Evolutionary conservation across 192 early-diverging fungal species (phyloP), one percentile per base, ranked within the genome.

Genomic region (Coemansia interrupta): DNA sequence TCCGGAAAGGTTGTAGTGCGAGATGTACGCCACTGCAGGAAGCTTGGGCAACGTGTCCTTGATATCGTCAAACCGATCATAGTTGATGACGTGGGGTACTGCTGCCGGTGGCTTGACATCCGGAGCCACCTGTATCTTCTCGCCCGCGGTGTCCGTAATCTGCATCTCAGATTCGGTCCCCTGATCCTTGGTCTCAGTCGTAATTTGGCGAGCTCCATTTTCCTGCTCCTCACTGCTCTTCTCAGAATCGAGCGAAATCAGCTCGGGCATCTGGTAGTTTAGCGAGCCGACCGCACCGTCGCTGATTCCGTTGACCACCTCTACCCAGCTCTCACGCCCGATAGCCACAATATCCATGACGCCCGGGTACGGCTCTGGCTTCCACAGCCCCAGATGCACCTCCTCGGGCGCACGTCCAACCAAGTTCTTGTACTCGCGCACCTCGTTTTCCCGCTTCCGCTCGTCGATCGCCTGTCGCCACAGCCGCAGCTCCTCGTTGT

Each of bases 301-400:
- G 60, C 54, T 80, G 47, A 80, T 47, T 12, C 77, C 77, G 40
- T 73, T 80, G 43, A 80, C 24, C 5, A 49, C 72, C 57, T 80
- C 77, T 7, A 67, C 64, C 70, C 70, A 80, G 41, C 66, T 61
- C 63, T 80, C 70, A 12, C 77, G 66, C 15, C 77, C 77, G 40
- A 80, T 53, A 6, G 71, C 71, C 56, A 80, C 71, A 1, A 73
- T 41, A 45, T 80, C 77, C 77, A 80, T 73, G 20, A 62, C 48
- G 4, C 69, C 69, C 20, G 75, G 69, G 26, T 78, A 78, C 20
- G 51, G 56, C 56, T 71, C 60, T 4, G 69, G 61, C 65, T 72
- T 78, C 75, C 75, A 78, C 40, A 73, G 54, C 57, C 66, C 71
- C 38, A 62, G 38, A 15, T 30, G 36, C 9, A 54, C 52, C 50